Evolutionary conservation across 345 rosid genomes (phyloP), one percentile per base, ranked within the genome.

Genomic region (Eucalyptus victrix): DNA sequence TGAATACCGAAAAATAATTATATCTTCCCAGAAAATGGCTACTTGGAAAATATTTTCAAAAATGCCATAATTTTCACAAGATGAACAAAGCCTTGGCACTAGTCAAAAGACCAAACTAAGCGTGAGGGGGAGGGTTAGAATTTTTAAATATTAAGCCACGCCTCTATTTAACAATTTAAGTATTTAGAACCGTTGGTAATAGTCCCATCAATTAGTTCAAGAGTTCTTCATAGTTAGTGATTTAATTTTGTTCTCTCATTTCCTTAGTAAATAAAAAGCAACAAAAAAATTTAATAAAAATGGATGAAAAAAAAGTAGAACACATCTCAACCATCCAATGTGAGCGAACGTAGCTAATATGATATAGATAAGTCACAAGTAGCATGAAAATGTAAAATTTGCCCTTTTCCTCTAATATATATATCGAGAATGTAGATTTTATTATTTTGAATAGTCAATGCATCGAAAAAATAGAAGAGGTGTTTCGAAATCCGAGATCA

Each of bases 41-140:
- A 21, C 11, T 53, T 53, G 26, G 4, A 53, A 53, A 53, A 8
- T 53, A 53, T 53, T 53, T 53, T 53, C 5, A 53, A 53, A 53
- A 53, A 53, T 53, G 58, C 11, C 58, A 53, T 53, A 53, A 19
- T 8, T 53, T 53, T 53, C 23, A 7, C 5, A 2, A 53, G 2
- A 53, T 53, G 58, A 53, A 53, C 58, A 53, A 53, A 53, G 11
- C 4, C 4, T 53, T 53, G 58, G 58, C 8, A 53, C 58, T 53
- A 53, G 24, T 53, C 58, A 19, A 53, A 3, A 19, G 58, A 53
- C 4, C 0, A 8, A 9, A 53, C 11, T 53, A 53, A 53, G 24
- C 0, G 0, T 19, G 9, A 53, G 24, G 10, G 10, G 11, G 4
- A 19, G 56, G 23, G 24, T 53, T 53, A 53, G 5, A 53, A 53